Evolutionary conservation across 2,329 filamentous ascomycete species (phyloP).

Genomic region (Cryphonectria carpinicola): DNA sequence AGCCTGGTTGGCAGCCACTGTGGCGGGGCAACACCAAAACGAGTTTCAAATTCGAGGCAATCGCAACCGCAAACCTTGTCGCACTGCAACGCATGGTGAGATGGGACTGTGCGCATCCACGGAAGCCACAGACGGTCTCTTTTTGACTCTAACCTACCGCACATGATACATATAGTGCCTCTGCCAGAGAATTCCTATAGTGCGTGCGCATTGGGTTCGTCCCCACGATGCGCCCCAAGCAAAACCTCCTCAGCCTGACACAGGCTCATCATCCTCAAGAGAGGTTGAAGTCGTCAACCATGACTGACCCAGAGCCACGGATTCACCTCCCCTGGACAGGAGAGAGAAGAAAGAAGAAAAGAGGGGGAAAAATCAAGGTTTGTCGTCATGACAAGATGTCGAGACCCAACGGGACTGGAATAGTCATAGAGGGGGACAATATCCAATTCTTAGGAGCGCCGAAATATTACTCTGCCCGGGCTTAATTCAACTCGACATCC

Average conservation of each 20-base stretch:
- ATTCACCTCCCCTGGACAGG: neutral
- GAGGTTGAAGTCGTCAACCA: neutral
- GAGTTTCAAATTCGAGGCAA: constrained; percentile 16
- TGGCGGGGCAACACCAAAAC: neutral
- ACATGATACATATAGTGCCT: neutral
- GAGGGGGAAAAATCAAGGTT: neutral
- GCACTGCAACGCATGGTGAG: neutral
- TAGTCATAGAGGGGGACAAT: constrained; percentile 54
- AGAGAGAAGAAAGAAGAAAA: neutral
- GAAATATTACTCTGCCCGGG: constrained; percentile 59
- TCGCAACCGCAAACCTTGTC: neutral
- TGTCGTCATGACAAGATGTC: constrained; percentile 46
- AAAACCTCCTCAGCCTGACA: neutral
- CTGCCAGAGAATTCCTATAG: neutral
- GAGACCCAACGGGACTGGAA: constrained; percentile 67
- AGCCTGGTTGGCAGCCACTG: constrained; percentile 2
- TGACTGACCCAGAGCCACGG: neutral
- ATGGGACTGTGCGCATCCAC: neutral
- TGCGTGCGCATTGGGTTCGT: no score
- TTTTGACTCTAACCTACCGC: neutral
- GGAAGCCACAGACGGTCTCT: neutral
- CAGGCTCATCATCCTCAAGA: neutral
- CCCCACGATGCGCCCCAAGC: neutral
- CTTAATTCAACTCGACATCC: constrained; percentile 59
- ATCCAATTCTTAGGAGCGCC: constrained; percentile 69